These are phyloP conservation scores for Pseudogymnoascus sp. DNA, from an alignment of 2,329 filamentous ascomycete species.

Conservation along the genomic window DNA sequence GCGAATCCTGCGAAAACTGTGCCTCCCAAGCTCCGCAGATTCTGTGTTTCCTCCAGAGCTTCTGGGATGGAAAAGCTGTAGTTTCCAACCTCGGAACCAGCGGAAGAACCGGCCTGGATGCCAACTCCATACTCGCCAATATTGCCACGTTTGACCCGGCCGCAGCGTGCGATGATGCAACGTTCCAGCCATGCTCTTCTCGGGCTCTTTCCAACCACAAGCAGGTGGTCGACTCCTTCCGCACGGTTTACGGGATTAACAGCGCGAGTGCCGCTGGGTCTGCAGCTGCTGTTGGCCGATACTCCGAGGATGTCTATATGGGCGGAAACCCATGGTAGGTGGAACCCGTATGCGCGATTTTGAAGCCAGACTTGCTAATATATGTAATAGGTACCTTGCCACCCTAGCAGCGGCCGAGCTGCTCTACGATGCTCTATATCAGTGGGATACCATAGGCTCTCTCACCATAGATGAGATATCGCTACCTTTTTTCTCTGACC, in stretches of 20 bases:
- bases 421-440: slow-evolving; percentile 67
- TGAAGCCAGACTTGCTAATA: not conserved
- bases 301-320: slow-evolving; percentile 67
- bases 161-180: slow-evolving; percentile 57
- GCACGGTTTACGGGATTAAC: slow-evolving; percentile 64
- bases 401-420: slow-evolving; percentile 74
- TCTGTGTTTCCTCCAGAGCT: slow-evolving; percentile 66
- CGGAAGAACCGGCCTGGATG: slow-evolving; percentile 59
- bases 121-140: slow-evolving; percentile 60
- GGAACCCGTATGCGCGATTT: not conserved
- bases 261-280: slow-evolving; percentile 50
- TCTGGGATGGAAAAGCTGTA: slow-evolving; percentile 61
- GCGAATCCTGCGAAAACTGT: slow-evolving; percentile 53
- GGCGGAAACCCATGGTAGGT: slow-evolving; percentile 67
- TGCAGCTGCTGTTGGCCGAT: slow-evolving; percentile 59
- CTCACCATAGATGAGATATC: slow-evolving; percentile 60
- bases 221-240: slow-evolving; percentile 67
- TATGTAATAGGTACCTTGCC: slow-evolving; percentile 47
- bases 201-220: slow-evolving; percentile 69
- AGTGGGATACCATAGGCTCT: slow-evolving; percentile 58
- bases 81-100: slow-evolving; percentile 62
- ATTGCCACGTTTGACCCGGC: slow-evolving; percentile 66
- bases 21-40: slow-evolving; percentile 57
- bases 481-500: slow-evolving; percentile 63
- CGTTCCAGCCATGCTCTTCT: slow-evolving; percentile 59